Evolutionary conservation across 2,329 filamentous ascomycete species (phyloP), one percentile per base, ranked within the genome.

Genomic region (Cladobotryum mycophilum): DNA sequence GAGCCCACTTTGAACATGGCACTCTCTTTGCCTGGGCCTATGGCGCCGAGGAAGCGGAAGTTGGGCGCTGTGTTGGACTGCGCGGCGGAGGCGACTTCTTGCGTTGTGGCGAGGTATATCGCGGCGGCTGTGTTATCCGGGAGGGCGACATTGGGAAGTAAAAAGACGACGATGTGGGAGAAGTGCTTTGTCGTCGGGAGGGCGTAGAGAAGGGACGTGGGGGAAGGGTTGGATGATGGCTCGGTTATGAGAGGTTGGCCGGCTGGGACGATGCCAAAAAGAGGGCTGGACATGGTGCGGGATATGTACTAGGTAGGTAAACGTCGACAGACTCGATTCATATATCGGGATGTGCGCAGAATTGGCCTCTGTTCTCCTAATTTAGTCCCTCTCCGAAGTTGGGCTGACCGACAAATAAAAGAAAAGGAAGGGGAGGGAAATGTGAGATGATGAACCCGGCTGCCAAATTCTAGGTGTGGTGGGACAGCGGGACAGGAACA

Each of bases 21-120:
- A 58, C 86, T 92, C 60, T 93, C 90, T 64, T 96, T 96, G 51
- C 91, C 89, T 35, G 88, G 85, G 1, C 88, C 91, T 50, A 99
- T 84, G 45, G 85, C 93, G 55, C 95, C 93, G 4, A 97, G 82
- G 61, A 99, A 89, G 53, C 79, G 83, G 72, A 95, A 95, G 43
- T 85, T 80, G 1, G 78, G 72, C 3, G 65, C 60, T 38, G 68
- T 68, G 35, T 72, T 74, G 4, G 70, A 66, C 3, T 67, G 56
- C 13, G 69, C 66, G 1, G 69, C 67, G 5, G 64, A 58, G 33
- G 72, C 65, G 45, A 73, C 66, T 58, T 67, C 48, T 70, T 65
- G 38, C 51, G 72, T 53, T 3, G 91, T 74, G 47, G 75, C 86
- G 44, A 95, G 80, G 71, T 96, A 97, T 56, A 99, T 92, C 43